phyloP scores from a whole-genome alignment of 768 basidiomycete genomes.

The Gymnopilus junonius region DNA sequence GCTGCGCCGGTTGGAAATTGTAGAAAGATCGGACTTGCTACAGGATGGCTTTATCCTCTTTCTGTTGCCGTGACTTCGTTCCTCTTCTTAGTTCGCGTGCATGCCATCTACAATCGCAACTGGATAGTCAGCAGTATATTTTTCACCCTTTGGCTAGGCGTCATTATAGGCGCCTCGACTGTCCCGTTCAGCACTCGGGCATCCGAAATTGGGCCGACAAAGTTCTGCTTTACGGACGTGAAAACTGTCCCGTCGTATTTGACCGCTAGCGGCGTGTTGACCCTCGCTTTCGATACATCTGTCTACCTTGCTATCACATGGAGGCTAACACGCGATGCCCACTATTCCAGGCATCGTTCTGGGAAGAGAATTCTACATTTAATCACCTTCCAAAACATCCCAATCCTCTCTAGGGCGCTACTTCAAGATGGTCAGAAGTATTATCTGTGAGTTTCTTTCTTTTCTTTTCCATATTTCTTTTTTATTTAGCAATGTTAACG shows the following conservation, averaged over 20 bases:
- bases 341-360: background rate
- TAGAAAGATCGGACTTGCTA: background rate
- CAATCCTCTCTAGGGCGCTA: conserved; percentile 26
- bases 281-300: conserved; percentile 28
- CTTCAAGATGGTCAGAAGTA: conserved; percentile 35
- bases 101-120: conserved; percentile 17
- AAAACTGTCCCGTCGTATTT: conserved; percentile 10
- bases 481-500: background rate
- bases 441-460: conserved; percentile 28
- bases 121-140: conserved; percentile 6
- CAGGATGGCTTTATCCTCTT: conserved; percentile 7
- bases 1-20: conserved; percentile 22
- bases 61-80: conserved; percentile 8
- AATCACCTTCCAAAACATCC: conserved; percentile 24
- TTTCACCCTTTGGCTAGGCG: conserved; percentile 13
- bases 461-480: background rate
- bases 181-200: background rate
- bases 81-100: conserved; percentile 17
- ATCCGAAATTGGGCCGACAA: conserved; percentile 9
- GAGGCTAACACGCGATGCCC: conserved; percentile 21
- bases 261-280: conserved; percentile 19
- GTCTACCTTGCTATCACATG: conserved; percentile 37
- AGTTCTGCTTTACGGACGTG: conserved; percentile 14
- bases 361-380: conserved; percentile 6
- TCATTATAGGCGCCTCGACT: background rate